Evolutionary conservation across 2,329 filamentous ascomycete genomes (phyloP).

Genomic region (Phyllosticta capitalensis): DNA sequence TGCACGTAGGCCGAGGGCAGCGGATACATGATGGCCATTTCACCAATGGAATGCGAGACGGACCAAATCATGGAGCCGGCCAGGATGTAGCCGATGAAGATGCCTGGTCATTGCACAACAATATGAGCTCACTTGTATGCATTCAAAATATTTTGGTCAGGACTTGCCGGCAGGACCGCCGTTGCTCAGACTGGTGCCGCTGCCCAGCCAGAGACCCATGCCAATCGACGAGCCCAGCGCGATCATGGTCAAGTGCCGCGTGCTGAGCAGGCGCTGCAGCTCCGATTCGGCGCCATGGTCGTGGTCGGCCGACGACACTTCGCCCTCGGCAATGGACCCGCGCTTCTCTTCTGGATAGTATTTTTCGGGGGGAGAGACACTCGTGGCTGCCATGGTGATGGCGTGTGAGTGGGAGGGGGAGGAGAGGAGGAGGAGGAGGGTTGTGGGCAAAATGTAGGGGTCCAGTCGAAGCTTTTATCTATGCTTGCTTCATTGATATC

Average conservation of each 20-base stretch:
- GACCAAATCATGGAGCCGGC: slow-evolving; percentile 32
- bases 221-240: slow-evolving; percentile 35
- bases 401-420: background rate
- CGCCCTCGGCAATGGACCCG: slow-evolving; percentile 3
- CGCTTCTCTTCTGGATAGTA: slow-evolving; percentile 1
- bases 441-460: background rate
- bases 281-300: slow-evolving; percentile 24
- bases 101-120: slow-evolving; percentile 12
- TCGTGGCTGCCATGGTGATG: slow-evolving; percentile 2
- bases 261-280: slow-evolving; percentile 31
- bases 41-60: slow-evolving; percentile 38
- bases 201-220: slow-evolving; percentile 40
- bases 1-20: slow-evolving; percentile 39
- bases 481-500: background rate
- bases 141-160: too few relatives aligned
- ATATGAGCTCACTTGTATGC: background rate
- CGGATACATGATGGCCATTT: slow-evolving; percentile 40
- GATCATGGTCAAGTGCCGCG: slow-evolving; percentile 33
- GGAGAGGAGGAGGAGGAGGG: background rate
- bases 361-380: slow-evolving; percentile 1
- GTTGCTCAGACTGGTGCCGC: slow-evolving; percentile 31
- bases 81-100: slow-evolving; percentile 38
- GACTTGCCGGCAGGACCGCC: slow-evolving; percentile 32
- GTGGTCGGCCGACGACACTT: background rate
- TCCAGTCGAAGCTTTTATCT: background rate